Evolutionary conservation across 371 early-diverging fungal species (phyloP).

Genomic region (Caulochytrium protostelioides): DNA sequence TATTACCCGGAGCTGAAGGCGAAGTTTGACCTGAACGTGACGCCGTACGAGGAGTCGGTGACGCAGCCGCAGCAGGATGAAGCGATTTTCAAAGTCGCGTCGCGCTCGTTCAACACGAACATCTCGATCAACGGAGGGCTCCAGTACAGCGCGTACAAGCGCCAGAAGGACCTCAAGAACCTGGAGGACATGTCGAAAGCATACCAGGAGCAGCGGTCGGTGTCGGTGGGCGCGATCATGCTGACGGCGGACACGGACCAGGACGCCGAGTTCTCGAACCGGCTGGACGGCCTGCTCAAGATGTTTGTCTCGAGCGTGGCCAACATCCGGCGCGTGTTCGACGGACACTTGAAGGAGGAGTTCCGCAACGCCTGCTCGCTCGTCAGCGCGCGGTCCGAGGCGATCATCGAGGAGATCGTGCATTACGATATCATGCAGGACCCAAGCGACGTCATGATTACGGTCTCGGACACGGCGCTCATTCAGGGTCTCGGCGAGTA

Average conservation of each 20-base stretch:
- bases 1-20: constrained; percentile 12
- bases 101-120: constrained; percentile 4
- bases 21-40: constrained; percentile 10
- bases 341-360: constrained; percentile 11
- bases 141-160: constrained; percentile 19
- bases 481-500: too few relatives aligned
- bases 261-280: constrained; percentile 11
- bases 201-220: background rate
- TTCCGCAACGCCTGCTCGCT: constrained; percentile 8
- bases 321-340: constrained; percentile 11
- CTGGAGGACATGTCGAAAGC: constrained; percentile 18
- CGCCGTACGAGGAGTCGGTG: background rate
- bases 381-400: constrained; percentile 12
- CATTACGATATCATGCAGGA: background rate
- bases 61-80: background rate
- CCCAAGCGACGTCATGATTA: background rate
- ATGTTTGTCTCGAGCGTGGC: constrained; percentile 13
- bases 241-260: background rate
- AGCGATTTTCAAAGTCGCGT: constrained; percentile 1
- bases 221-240: background rate
- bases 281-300: constrained; percentile 11
- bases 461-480: background rate
- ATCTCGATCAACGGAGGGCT: constrained; percentile 2
- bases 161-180: constrained; percentile 14
- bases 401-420: constrained; percentile 14